Evolutionary conservation across 371 early-diverging fungal genomes (phyloP).

Genomic region (Chytridium lagenaria): DNA sequence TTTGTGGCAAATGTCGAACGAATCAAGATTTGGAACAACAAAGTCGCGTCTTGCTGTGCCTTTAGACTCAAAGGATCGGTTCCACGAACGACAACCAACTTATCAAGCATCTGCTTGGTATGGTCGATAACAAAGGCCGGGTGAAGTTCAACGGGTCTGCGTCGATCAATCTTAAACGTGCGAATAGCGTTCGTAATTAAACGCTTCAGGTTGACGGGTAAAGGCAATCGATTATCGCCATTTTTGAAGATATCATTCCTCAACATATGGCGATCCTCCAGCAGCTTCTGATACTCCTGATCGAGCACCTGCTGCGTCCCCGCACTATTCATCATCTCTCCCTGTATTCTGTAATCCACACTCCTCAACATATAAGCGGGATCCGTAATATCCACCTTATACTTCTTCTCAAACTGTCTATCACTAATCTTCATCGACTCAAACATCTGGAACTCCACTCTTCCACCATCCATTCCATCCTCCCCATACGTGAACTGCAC

Average conservation of each 20-base stretch:
- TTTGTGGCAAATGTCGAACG: slow-evolving; percentile 84
- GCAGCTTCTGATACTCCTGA: slow-evolving; percentile 80
- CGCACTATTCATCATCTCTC: slow-evolving; percentile 51
- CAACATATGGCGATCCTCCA: slow-evolving; percentile 74
- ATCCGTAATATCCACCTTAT: slow-evolving; percentile 78
- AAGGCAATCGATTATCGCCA: slow-evolving; percentile 79
- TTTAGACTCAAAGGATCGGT: slow-evolving; percentile 81
- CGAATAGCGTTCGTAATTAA: slow-evolving; percentile 92
- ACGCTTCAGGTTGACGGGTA: slow-evolving; percentile 91
- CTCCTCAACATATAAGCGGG: slow-evolving; percentile 68
- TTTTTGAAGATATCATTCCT: slow-evolving; percentile 76
- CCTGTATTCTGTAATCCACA: slow-evolving; percentile 64
- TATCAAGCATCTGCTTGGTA: slow-evolving; percentile 74
- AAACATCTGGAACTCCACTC: slow-evolving; percentile 88
- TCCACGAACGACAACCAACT: slow-evolving; percentile 85
- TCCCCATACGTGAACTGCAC: slow-evolving; percentile 98
- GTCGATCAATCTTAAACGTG: slow-evolving; percentile 82
- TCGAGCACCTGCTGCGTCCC: slow-evolving; percentile 76
- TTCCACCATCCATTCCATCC: slow-evolving; percentile 98
- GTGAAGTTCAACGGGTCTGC: slow-evolving; percentile 83
- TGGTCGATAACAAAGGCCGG: slow-evolving; percentile 82
- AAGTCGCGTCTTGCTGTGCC: slow-evolving; percentile 91
- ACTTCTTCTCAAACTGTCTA: slow-evolving; percentile 76
- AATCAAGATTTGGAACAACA: slow-evolving; percentile 86
- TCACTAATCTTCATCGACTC: slow-evolving; percentile 71